Evolutionary conservation across 495 filamentous ascomycete genomes (phyloP), one percentile per base, ranked within the genome.

Genomic region (Xylaria curta): DNA sequence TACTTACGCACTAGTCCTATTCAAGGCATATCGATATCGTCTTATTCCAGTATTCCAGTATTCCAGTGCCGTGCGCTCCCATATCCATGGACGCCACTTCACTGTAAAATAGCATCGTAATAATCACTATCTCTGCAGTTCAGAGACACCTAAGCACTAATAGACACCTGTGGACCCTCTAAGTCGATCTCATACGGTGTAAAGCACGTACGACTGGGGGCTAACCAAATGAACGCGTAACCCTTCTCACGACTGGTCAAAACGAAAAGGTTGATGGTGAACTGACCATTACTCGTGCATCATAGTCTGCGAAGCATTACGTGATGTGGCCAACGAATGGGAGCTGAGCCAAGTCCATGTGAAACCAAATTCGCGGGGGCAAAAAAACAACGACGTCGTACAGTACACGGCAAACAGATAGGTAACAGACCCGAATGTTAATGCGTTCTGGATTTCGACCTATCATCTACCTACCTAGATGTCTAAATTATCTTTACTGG

Each of bases 171-270:
- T 66, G 63, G 63, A 15, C 61, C 46, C 46, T 21, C 63, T 66
- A 31, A 31, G 65, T 24, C 49, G 65, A 56, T 67, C 65, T 67
- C 49, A 42, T 54, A 67, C 65, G 65, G 65, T 67, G 65, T 63
- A 63, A 24, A 46, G 60, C 0, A 44, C 0, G 38, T 60, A 44
- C 10, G 36, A 44, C 36, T 42, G 12, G 60, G 58, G 60, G 58
- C 6, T 19, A 63, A 19, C 38, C 60, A 63, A 44, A 38, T 63
- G 60, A 63, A 67, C 65, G 65, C 65, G 65, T 67, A 67, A 65
- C 65, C 47, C 49, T 54, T 54, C 63, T 40, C 44, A 66, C 36
- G 17, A 67, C 65, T 53, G 61, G 21, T 2, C 26, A 19, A 46
- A 31, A 24, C 3, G 42, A 47, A 44, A 63, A 63, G 7, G 60